Evolutionary conservation across 352 stramenopile species (phyloP).

Genomic region (Globisporangium takayamanum): DNA sequence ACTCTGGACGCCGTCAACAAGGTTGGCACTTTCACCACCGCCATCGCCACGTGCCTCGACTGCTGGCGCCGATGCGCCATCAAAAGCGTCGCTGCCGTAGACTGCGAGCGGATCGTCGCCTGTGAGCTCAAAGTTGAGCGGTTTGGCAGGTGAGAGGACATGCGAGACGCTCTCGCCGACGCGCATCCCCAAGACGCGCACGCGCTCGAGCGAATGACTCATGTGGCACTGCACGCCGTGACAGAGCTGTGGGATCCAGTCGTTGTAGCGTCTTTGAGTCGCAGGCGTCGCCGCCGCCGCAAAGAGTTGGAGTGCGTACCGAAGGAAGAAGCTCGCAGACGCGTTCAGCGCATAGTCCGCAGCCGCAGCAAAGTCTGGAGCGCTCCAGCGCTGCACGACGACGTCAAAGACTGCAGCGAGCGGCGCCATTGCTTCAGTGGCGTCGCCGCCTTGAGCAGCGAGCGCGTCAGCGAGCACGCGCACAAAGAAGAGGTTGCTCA

Average conservation of each 20-base stretch:
- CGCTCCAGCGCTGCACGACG: constrained; percentile 50
- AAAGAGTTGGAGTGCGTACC: constrained; percentile 41
- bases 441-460: not conserved
- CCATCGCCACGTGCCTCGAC: not conserved
- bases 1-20: not conserved
- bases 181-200: constrained; percentile 56
- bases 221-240: constrained; percentile 74
- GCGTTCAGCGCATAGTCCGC: constrained; percentile 50
- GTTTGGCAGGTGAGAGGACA: constrained; percentile 53
- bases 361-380: constrained; percentile 37
- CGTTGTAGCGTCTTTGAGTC: constrained; percentile 8
- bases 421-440: constrained; percentile 2
- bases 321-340: constrained; percentile 62
- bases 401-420: constrained; percentile 50
- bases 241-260: constrained; percentile 64
- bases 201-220: constrained; percentile 49
- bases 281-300: constrained; percentile 16
- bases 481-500: constrained; percentile 45
- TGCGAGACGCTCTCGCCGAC: constrained; percentile 60
- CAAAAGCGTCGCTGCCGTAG: constrained; percentile 26
- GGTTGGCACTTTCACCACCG: not conserved
- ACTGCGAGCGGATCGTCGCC: constrained; percentile 31
- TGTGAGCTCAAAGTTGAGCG: constrained; percentile 51
- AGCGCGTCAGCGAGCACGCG: constrained; percentile 43
- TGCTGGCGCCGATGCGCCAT: constrained; percentile 4